phyloP scores from a whole-genome alignment of 495 filamentous ascomycete genomes.

The Tuber melanosporum region DNA sequence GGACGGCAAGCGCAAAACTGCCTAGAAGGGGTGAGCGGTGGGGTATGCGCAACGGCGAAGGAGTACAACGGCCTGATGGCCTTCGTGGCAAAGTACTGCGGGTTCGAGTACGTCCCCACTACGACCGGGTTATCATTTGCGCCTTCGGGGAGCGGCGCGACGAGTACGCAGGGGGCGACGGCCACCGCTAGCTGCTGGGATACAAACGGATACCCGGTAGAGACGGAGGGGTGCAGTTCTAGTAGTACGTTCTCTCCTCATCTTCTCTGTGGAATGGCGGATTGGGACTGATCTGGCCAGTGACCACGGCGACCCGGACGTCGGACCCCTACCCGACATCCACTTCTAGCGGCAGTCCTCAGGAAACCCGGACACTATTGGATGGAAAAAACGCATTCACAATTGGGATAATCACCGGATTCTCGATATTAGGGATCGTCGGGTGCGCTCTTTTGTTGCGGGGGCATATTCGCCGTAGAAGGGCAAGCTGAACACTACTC shows the following conservation, averaged over 20 bases:
- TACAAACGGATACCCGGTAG: not conserved
- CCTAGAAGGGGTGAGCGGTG: not conserved
- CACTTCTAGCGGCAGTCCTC: not conserved
- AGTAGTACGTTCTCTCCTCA: not conserved
- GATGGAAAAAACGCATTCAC: not conserved
- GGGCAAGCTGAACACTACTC: too few species aligned
- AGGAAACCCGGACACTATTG: rapidly evolving
- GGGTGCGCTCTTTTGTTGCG: not conserved
- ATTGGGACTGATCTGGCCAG: not conserved
- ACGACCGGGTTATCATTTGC: not conserved
- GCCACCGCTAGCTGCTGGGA: not conserved
- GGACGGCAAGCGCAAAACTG: not conserved
- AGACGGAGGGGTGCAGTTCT: not conserved
- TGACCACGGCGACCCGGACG: not conserved
- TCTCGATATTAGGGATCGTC: not conserved
- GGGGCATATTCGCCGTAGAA: too few species aligned
- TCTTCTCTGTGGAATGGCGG: not conserved
- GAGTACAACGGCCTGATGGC: not conserved
- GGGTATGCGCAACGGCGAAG: not conserved
- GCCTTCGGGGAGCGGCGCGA: not conserved
- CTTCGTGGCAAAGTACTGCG: not conserved
- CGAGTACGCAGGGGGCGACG: not conserved
- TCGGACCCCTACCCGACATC: not conserved
- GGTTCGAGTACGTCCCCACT: not conserved
- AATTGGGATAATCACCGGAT: not conserved